A percentile compares a stretch with the other conserved stretches of the same genome.
Evolutionary conservation across 257 asterid species (phyloP).

Genomic region (Gentiana macrophylla): DNA sequence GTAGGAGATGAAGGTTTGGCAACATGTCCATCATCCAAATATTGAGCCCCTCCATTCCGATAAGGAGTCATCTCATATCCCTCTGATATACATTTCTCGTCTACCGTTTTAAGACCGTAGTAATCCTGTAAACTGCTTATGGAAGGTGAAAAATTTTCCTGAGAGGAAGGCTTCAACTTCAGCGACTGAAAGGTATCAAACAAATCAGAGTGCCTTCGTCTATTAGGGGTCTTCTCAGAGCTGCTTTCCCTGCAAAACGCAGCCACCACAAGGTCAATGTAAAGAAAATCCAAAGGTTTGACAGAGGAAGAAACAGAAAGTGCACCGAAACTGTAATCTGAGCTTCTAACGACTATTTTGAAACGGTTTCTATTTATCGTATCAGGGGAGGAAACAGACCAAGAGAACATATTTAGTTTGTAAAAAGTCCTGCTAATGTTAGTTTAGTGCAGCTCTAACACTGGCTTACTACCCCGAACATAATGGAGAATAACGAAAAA

Average conservation of each 20-base stretch:
- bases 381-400: not conserved
- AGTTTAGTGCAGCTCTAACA: not conserved
- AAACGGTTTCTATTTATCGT: not conserved
- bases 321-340: not conserved
- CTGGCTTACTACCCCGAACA: not conserved
- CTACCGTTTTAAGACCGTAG: slow-evolving; percentile 40
- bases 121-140: slow-evolving; percentile 45
- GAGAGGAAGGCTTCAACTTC: slow-evolving; percentile 46
- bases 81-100: slow-evolving; percentile 25
- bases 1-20: slow-evolving; percentile 20
- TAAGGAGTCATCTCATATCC: slow-evolving; percentile 55
- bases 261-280: slow-evolving; percentile 6
- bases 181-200: slow-evolving; percentile 73
- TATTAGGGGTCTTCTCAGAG: slow-evolving; percentile 29
- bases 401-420: not conserved
- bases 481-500: too few relatives aligned
- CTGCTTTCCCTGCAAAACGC: slow-evolving; percentile 48
- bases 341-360: not conserved
- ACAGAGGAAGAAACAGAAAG: not conserved
- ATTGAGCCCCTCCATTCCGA: slow-evolving; percentile 36
- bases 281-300: not conserved
- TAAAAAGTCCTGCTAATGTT: not conserved
- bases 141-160: slow-evolving; percentile 42
- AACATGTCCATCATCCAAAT: slow-evolving; percentile 39
- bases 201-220: slow-evolving; percentile 52